Evolutionary conservation across 1,139 yeast genomes (phyloP), one percentile per base, ranked within the genome.

Genomic region (Candida sp.): DNA sequence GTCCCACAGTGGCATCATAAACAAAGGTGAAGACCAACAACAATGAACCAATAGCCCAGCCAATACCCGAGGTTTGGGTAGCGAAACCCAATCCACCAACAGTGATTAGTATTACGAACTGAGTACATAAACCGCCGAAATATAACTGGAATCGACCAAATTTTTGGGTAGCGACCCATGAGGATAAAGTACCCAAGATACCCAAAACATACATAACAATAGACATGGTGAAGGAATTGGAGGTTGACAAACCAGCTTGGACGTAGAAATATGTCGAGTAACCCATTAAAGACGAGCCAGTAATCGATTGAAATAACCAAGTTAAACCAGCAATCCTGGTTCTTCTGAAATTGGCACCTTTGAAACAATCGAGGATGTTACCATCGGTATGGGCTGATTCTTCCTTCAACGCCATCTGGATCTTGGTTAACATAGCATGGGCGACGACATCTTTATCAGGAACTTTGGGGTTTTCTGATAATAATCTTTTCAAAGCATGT

Each of bases 1-100:
- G 87, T 8, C 87, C 87, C 40, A 80, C 69, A 4, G 82, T 65
- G 43, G 70, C 54, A 49, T 79, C 81, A 53, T 79, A 82, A 23
- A 71, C 65, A 44, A 75, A 74, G 3, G 78, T 72, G 59, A 66
- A 77, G 19, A 73, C 54, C 53, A 78, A 58, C 47, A 78, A 63
- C 51, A 79, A 56, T 1, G 76, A 64, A n/a, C 80, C 82, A 41
- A 69, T 63, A 19, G 71, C 82, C 77, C 79, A 75, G 6, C 62
- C 52, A 4, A 44, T 30, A 4, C 63, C 48, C 36, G 47, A 45
- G 2, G 19, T 11, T 5, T 53, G 60, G 5, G 46, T 27, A 9
- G 51, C 43, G 22, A 42, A 38, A 11, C 56, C 61, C 35, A 72
- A 57, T 38, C 68, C 68, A 45, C 81, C 84, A 45, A 78, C 68